Evolutionary conservation across 2,329 filamentous ascomycete species (phyloP).

Genomic region (Cytospora leucostoma): DNA sequence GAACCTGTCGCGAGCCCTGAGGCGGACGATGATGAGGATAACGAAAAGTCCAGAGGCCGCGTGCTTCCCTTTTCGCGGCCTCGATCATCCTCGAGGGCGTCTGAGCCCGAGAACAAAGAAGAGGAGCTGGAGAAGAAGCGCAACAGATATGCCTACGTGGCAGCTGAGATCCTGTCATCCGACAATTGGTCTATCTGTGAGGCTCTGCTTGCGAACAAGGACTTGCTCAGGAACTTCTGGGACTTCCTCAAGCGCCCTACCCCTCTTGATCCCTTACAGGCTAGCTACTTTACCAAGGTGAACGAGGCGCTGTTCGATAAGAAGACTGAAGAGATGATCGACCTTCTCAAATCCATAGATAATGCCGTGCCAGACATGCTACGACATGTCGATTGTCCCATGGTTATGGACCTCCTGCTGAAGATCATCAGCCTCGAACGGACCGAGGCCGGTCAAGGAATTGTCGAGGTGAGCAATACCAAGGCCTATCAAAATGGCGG

Average conservation of each 20-base stretch:
- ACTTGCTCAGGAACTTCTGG: slow-evolving; percentile 84
- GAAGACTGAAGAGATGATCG: slow-evolving; percentile 96
- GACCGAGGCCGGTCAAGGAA: slow-evolving; percentile 84
- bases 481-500: not conserved
- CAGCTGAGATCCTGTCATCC: slow-evolving; percentile 89
- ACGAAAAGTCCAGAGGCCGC: slow-evolving; percentile 47
- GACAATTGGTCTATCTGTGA: slow-evolving; percentile 98
- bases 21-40: slow-evolving; percentile 53
- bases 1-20: slow-evolving; percentile 55
- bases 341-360: slow-evolving; percentile 81
- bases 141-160: slow-evolving; percentile 89
- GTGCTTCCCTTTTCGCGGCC: slow-evolving; percentile 52
- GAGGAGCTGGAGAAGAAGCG: slow-evolving; percentile 88
- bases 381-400: slow-evolving; percentile 92
- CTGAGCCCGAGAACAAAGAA: slow-evolving; percentile 53
- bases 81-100: slow-evolving; percentile 54
- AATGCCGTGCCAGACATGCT: slow-evolving; percentile 82
- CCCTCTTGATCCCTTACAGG: slow-evolving; percentile 88
- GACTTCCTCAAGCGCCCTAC: slow-evolving; percentile 80
- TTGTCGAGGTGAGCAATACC: slow-evolving; percentile 74
- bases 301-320: slow-evolving; percentile 97
- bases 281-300: slow-evolving; percentile 97
- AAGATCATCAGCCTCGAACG: slow-evolving; percentile 98
- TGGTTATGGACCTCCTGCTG: slow-evolving; percentile 95
- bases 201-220: slow-evolving; percentile 81